A percentile compares a stretch with the other conserved stretches of the same genome.
Evolutionary conservation across 495 filamentous ascomycete genomes (phyloP).

Genomic region (Arthonia radiata): DNA sequence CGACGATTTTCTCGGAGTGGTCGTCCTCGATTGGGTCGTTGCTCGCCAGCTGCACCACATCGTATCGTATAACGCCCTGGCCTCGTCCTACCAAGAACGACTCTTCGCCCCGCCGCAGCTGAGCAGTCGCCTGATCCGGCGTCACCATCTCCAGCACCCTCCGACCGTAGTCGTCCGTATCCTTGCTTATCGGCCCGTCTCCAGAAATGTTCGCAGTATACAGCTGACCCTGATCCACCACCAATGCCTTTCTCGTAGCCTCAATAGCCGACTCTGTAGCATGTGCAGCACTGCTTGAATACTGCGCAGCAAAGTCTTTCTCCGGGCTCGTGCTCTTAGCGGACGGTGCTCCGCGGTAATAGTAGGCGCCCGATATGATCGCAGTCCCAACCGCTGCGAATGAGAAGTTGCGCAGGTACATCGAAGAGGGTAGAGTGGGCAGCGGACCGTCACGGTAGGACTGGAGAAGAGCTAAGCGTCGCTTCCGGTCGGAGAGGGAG

Average conservation of each 20-base stretch:
- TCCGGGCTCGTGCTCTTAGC: slow-evolving; percentile 4
- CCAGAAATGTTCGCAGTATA: slow-evolving; percentile 61
- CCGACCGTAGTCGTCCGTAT: slow-evolving; percentile 53
- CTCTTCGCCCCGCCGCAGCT: slow-evolving; percentile 68
- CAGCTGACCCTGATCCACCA: slow-evolving; percentile 63
- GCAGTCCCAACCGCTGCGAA: slow-evolving; percentile 33
- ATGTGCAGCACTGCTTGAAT: too few species aligned
- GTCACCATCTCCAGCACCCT: slow-evolving; percentile 86
- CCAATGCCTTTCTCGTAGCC: slow-evolving; percentile 23
- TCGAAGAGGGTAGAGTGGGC: slow-evolving; percentile 26
- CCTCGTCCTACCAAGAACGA: slow-evolving; percentile 79
- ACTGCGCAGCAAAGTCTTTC: too few species aligned
- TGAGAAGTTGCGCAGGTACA: slow-evolving; percentile 40
- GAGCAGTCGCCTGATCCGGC: slow-evolving; percentile 78
- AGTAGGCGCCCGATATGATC: slow-evolving; percentile 41
- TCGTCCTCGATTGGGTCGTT: slow-evolving; percentile 98
- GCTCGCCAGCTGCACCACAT: slow-evolving; percentile 80
- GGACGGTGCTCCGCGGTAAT: slow-evolving; percentile 13
- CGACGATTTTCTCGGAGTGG: slow-evolving; percentile 89
- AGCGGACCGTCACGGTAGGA: slow-evolving; percentile 12
- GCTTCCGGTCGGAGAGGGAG: slow-evolving; percentile 19
- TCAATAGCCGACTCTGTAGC: slow-evolving; percentile 5
- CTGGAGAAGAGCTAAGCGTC: slow-evolving; percentile 18
- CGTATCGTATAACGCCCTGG: slow-evolving; percentile 79
- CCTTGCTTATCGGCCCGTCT: slow-evolving; percentile 64